Conservation (phyloP, 2,329 filamentous ascomycete genomes). For the Sporothrix brasiliensis region DNA sequence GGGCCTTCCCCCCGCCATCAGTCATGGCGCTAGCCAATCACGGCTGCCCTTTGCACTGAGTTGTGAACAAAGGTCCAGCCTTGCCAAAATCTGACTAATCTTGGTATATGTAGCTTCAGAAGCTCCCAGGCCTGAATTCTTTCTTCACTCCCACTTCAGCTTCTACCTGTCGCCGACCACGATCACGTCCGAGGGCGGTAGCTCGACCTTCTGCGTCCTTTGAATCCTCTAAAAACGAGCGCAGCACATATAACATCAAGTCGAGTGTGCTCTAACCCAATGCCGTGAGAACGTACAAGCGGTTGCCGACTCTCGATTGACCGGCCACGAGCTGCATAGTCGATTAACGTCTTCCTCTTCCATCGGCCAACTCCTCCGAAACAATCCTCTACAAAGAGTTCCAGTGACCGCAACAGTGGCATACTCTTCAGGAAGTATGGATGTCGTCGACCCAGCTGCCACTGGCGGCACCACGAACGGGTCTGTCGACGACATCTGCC, state of each 20-base stretch:
- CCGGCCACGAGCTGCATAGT: background rate
- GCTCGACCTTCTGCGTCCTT: background rate
- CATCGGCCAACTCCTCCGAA: background rate
- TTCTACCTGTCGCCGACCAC: background rate
- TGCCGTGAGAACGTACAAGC: conserved; percentile 9
- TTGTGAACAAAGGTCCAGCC: conserved; percentile 13
- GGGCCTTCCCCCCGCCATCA: conserved; percentile 30
- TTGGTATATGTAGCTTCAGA: background rate
- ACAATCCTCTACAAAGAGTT: conserved; percentile 1
- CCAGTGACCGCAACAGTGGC: background rate
- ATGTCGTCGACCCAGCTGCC: conserved; percentile 16
- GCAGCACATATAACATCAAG: too few relatives aligned
- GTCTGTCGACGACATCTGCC: conserved; percentile 71
- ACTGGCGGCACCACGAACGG: conserved; percentile 32
- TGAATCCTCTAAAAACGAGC: background rate
- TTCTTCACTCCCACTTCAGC: background rate
- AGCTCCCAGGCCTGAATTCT: conserved; percentile 8
- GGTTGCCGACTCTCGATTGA: background rate
- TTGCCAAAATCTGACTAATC: conserved; percentile 31
- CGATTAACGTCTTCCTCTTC: background rate
- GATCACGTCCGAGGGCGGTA: background rate
- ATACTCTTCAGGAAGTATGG: background rate
- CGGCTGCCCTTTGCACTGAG: background rate
- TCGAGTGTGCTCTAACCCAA: background rate
- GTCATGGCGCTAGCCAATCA: conserved; percentile 18